Conservation (phyloP, 345 rosid species). For the Capsella bursapastoris region DNA sequence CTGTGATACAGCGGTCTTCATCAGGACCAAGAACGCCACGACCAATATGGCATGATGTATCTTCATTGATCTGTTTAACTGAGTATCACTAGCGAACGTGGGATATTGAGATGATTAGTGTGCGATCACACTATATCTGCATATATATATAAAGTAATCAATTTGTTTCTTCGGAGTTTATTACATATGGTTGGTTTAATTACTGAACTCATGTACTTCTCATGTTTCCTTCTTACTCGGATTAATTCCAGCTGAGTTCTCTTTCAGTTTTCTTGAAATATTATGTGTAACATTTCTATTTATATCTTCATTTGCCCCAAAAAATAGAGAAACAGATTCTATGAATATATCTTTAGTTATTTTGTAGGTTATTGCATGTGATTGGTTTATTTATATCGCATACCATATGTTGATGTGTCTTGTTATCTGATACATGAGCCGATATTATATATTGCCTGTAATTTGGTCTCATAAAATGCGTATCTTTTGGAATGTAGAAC, state of each 20-base stretch:
- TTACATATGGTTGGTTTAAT: slow-evolving; percentile 18
- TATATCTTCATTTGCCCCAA: too few species aligned
- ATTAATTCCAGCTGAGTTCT: slow-evolving; percentile 23
- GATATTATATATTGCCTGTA: not conserved
- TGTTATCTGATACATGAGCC: not conserved
- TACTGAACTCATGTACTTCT: slow-evolving; percentile 24
- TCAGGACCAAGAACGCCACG: slow-evolving; percentile 27
- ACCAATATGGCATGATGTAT: slow-evolving; percentile 26
- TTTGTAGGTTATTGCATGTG: slow-evolving; percentile 5
- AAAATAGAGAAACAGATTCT: too few species aligned
- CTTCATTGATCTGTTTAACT: slow-evolving; percentile 22
- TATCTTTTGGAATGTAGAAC: not conserved
- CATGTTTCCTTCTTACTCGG: slow-evolving; percentile 41
- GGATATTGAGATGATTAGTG: not conserved
- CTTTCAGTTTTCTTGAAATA: too few species aligned
- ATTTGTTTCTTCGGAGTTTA: slow-evolving; percentile 1
- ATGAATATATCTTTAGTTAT: too few species aligned
- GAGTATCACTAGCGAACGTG: not conserved
- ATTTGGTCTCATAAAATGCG: not conserved
- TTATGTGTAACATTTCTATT: too few species aligned
- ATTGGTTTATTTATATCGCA: not conserved
- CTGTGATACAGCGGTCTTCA: slow-evolving; percentile 22
- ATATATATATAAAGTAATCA: not conserved
- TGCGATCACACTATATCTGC: not conserved
- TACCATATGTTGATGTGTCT: not conserved